A percentile compares a stretch with the other conserved stretches of the same genome.
Evolutionary conservation across 1,139 yeast species (phyloP).

Genomic region (Lodderomyces pseudojiufengensis): DNA sequence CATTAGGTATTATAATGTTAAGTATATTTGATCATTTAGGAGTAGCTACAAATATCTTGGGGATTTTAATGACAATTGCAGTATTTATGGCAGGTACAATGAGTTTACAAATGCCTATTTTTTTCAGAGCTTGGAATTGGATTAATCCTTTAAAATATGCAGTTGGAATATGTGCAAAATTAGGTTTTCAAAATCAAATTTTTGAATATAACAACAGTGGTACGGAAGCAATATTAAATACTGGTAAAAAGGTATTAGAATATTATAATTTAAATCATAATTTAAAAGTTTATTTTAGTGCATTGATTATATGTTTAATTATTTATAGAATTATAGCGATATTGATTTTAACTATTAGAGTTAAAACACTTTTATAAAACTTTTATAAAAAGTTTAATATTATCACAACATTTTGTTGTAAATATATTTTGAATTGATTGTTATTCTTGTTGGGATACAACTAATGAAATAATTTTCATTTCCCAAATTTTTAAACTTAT

Average conservation of each 20-base stretch:
- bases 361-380: constrained; percentile 8
- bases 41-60: constrained; percentile 62
- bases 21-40: constrained; percentile 67
- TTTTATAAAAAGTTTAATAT: background rate
- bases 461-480: constrained; percentile 5
- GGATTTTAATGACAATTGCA: constrained; percentile 58
- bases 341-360: constrained; percentile 18
- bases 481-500: constrained; percentile 9
- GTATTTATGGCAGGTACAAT: constrained; percentile 74
- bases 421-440: too few species aligned
- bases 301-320: constrained; percentile 24
- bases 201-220: constrained; percentile 23
- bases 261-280: constrained; percentile 23
- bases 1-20: constrained; percentile 67
- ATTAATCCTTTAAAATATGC: constrained; percentile 65
- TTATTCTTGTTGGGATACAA: constrained; percentile 1
- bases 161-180: constrained; percentile 40
- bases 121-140: constrained; percentile 62
- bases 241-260: constrained; percentile 27
- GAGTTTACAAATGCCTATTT: constrained; percentile 62
- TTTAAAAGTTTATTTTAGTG: constrained; percentile 23
- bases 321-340: constrained; percentile 24
- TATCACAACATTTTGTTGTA: background rate
- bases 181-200: constrained; percentile 25
- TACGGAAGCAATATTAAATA: constrained; percentile 15